Conservation (phyloP, 83 land plant species). For the Thuja plicata region DNA sequence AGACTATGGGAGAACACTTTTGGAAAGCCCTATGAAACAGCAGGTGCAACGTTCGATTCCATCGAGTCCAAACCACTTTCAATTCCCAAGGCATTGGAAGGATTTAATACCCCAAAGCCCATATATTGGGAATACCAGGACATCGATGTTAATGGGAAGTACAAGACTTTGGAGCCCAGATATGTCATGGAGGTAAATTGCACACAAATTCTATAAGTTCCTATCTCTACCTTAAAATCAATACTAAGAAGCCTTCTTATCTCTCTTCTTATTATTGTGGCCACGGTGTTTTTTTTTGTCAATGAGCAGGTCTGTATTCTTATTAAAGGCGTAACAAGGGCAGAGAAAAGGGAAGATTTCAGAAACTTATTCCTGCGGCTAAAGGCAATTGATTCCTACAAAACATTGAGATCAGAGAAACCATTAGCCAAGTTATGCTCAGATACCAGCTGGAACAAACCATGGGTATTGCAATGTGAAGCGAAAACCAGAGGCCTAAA, state of each 20-base stretch:
- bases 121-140: slow-evolving; percentile 41
- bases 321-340: slow-evolving; percentile 30
- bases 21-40: slow-evolving; percentile 76
- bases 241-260: neutral
- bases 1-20: slow-evolving; percentile 67
- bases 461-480: slow-evolving; percentile 76
- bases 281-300: neutral
- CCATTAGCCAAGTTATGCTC: slow-evolving; percentile 25
- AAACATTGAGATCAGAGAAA: slow-evolving; percentile 53
- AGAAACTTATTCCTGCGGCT: slow-evolving; percentile 49
- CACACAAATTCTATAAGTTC: neutral
- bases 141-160: slow-evolving; percentile 55
- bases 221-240: neutral
- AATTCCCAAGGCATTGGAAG: slow-evolving; percentile 15
- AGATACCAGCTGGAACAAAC: slow-evolving; percentile 54
- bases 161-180: slow-evolving; percentile 55
- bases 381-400: slow-evolving; percentile 52
- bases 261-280: neutral
- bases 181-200: slow-evolving; percentile 62
- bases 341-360: slow-evolving; percentile 6
- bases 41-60: slow-evolving; percentile 48
- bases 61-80: slow-evolving; percentile 20
- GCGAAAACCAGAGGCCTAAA: slow-evolving; percentile 64
- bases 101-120: slow-evolving; percentile 16
- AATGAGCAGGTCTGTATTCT: slow-evolving; percentile 61